Percentiles rank a stretch among this genome's conserved stretches.
phyloP scores from a whole-genome alignment of 495 filamentous ascomycete genomes.

The Hyaloscypha hepaticicola region DNA sequence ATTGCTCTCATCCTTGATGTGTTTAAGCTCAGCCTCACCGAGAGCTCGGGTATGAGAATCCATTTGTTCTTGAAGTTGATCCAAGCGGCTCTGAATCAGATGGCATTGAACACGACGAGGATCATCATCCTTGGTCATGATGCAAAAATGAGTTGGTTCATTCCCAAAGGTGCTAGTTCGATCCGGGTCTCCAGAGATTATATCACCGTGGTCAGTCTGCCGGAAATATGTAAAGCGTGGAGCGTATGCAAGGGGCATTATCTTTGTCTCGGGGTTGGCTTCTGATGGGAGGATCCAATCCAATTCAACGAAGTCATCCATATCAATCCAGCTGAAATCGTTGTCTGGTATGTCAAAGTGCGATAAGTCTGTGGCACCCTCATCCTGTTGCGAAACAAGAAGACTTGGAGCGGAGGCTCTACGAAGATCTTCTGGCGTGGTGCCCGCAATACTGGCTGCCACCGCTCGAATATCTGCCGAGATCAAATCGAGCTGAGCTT shows the following conservation, averaged over 20 bases:
- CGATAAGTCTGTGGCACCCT: conserved; percentile 65
- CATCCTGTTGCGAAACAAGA: conserved; percentile 48
- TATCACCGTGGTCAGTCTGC: conserved; percentile 85
- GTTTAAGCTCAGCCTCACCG: conserved; percentile 62
- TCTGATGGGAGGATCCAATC: conserved; percentile 94
- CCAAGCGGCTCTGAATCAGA: conserved; percentile 76
- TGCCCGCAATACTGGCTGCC: conserved; percentile 83
- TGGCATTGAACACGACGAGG: conserved; percentile 86
- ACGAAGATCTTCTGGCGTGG: conserved; percentile 69
- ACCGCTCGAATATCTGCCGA: conserved; percentile 92
- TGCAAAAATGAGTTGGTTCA: conserved; percentile 89
- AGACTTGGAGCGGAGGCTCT: conserved; percentile 51
- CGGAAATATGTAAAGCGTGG: conserved; percentile 96
- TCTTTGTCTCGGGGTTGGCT: conserved; percentile 88
- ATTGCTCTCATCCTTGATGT: conserved; percentile 55
- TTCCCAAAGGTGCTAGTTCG: conserved; percentile 84
- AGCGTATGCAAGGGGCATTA: conserved; percentile 86
- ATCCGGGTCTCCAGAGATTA: conserved; percentile 64
- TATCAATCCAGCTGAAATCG: conserved; percentile 94
- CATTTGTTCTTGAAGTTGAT: conserved; percentile 75
- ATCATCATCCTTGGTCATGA: conserved; percentile 92
- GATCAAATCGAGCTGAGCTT: conserved; percentile 87
- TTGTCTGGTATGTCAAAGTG: conserved; percentile 93
- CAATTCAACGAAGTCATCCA: conserved; percentile 98
- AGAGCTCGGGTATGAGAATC: conserved; percentile 64